Conservation (phyloP, 108 stramenopile species). For the Cylindrotheca fusiformis region DNA sequence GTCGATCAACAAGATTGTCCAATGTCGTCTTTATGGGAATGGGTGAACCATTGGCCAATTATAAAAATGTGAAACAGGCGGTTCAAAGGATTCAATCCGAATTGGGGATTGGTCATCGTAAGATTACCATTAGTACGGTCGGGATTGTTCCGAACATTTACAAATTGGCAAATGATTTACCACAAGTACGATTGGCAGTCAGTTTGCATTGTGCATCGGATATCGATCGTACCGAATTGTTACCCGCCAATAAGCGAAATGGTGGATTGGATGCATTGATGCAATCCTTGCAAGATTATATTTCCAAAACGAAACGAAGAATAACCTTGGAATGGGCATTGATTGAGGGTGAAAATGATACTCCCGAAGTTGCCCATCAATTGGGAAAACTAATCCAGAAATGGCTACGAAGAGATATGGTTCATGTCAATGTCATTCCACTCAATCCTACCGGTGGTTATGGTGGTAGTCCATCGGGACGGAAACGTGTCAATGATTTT, state of each 20-base stretch:
- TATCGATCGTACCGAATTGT: conserved; percentile 77
- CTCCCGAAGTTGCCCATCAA: conserved; percentile 61
- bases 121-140: conserved; percentile 93
- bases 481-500: conserved; percentile 65
- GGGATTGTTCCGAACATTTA: conserved; percentile 83
- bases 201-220: conserved; percentile 90
- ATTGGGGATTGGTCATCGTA: conserved; percentile 90
- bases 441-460: conserved; percentile 93
- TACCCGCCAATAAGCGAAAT: conserved; percentile 91
- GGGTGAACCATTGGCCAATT: conserved; percentile 91
- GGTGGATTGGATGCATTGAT: conserved; percentile 88
- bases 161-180: conserved; percentile 49
- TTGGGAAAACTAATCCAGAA: conserved; percentile 62
- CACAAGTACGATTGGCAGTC: conserved; percentile 85
- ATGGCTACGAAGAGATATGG: conserved; percentile 64
- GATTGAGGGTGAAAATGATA: conserved; percentile 92
- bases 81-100: conserved; percentile 84
- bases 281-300: conserved; percentile 75
- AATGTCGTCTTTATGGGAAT: conserved; percentile 98
- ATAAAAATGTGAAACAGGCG: conserved; percentile 86
- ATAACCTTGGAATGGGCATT: conserved; percentile 97
- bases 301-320: conserved; percentile 64
- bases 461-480: conserved; percentile 54
- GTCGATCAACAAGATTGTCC: conserved; percentile 59
- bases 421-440: conserved; percentile 96